Evolutionary conservation across 805 yeast genomes (phyloP).

Genomic region (Yamadazyma phyllophila): DNA sequence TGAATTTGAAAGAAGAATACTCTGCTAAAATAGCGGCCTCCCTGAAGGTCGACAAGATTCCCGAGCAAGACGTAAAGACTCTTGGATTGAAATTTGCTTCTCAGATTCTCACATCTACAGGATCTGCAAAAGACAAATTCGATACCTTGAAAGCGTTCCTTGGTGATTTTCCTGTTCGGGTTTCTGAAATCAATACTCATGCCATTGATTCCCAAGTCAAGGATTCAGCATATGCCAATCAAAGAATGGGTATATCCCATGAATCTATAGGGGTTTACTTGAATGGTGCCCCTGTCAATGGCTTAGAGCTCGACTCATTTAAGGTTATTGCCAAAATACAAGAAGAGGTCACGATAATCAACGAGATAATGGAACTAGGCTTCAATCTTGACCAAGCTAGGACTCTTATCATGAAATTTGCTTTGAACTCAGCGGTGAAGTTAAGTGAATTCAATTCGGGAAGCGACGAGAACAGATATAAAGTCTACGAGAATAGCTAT

Average conservation of each 20-base stretch:
- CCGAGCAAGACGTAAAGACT: slow-evolving; percentile 15
- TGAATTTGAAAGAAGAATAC: slow-evolving; percentile 46
- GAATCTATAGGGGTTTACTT: slow-evolving; percentile 54
- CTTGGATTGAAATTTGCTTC: slow-evolving; percentile 44
- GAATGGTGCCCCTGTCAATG: slow-evolving; percentile 65
- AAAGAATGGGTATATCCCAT: slow-evolving; percentile 32
- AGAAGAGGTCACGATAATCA: slow-evolving; percentile 22
- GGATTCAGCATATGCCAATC: slow-evolving; percentile 16
- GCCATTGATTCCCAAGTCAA: neutral
- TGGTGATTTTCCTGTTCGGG: slow-evolving; percentile 51
- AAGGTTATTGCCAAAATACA: slow-evolving; percentile 40
- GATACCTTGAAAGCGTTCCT: slow-evolving; percentile 39
- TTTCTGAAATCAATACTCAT: slow-evolving; percentile 3
- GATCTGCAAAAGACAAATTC: slow-evolving; percentile 20
- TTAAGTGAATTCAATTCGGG: slow-evolving; percentile 36
- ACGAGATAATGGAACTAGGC: slow-evolving; percentile 27
- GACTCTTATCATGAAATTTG: slow-evolving; percentile 33
- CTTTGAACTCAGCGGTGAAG: slow-evolving; percentile 39
- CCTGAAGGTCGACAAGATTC: neutral
- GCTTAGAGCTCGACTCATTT: slow-evolving; percentile 42
- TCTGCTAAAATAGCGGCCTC: slow-evolving; percentile 49
- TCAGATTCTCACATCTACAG: slow-evolving; percentile 26
- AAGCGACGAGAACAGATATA: slow-evolving; percentile 35
- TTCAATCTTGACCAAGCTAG: slow-evolving; percentile 32
- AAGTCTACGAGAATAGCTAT: slow-evolving; percentile 26